Evolutionary conservation across 345 rosid genomes (phyloP).

Genomic region (Xanthoceras sorbifolium): DNA sequence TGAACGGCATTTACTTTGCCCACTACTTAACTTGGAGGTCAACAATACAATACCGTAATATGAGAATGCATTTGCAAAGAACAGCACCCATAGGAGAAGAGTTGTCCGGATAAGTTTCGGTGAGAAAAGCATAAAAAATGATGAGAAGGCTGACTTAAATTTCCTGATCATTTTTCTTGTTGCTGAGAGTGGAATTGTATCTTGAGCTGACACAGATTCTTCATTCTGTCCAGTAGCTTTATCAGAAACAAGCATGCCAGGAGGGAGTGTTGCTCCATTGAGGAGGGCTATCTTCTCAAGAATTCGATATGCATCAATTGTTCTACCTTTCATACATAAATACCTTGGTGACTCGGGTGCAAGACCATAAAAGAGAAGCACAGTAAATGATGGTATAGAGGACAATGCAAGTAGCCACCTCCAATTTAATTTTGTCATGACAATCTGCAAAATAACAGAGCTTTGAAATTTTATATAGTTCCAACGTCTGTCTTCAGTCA

Average conservation of each 20-base stretch:
- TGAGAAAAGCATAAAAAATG: slow-evolving; percentile 50
- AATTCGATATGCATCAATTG: slow-evolving; percentile 43
- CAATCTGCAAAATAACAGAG: slow-evolving; percentile 15
- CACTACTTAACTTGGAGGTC: slow-evolving; percentile 53
- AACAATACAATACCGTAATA: slow-evolving; percentile 68
- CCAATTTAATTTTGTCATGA: slow-evolving; percentile 63
- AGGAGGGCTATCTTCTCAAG: slow-evolving; percentile 46
- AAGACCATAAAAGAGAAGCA: slow-evolving; percentile 47
- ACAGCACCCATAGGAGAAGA: slow-evolving; percentile 52
- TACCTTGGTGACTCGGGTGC: slow-evolving; percentile 69
- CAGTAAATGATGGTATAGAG: slow-evolving; percentile 54
- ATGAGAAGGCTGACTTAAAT: slow-evolving; percentile 37
- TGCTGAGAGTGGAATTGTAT: slow-evolving; percentile 20
- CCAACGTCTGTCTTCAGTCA: background rate
- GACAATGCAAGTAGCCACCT: slow-evolving; percentile 68
- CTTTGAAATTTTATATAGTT: background rate
- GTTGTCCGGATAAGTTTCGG: slow-evolving; percentile 47
- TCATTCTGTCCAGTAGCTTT: slow-evolving; percentile 26
- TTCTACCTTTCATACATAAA: slow-evolving; percentile 47
- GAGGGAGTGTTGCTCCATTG: slow-evolving; percentile 45
- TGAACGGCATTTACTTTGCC: slow-evolving; percentile 32
- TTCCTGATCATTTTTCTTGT: slow-evolving; percentile 8
- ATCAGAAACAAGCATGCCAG: slow-evolving; percentile 50
- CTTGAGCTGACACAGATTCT: slow-evolving; percentile 22
- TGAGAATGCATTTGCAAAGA: slow-evolving; percentile 57